Conservation (phyloP, 768 basidiomycete species). For the Pleurotus platypus region DNA sequence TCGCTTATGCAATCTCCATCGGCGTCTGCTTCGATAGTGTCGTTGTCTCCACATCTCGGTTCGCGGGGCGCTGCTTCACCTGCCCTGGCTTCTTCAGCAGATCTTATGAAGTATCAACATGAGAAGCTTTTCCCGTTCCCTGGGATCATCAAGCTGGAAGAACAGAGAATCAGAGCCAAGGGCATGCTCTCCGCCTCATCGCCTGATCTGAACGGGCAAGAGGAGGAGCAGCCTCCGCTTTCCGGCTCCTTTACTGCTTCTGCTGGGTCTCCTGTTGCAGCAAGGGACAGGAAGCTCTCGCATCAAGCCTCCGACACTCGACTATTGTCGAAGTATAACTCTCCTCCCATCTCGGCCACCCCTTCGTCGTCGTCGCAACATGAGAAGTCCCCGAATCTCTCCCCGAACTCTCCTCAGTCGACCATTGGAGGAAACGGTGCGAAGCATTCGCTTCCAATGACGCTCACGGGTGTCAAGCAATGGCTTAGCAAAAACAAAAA, state of each 20-base stretch:
- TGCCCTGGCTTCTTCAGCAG: conserved; percentile 72
- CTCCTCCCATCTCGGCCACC: conserved; percentile 35
- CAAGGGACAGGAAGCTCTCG: conserved; percentile 59
- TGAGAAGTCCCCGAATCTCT: conserved; percentile 41
- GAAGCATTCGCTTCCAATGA: conserved; percentile 57
- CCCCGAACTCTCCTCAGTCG: conserved; percentile 34
- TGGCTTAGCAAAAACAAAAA: conserved; percentile 70
- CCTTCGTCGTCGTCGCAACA: conserved; percentile 44
- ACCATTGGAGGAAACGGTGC: conserved; percentile 31
- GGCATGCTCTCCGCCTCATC: conserved; percentile 44
- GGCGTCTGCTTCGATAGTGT: conserved; percentile 68
- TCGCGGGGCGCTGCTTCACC: conserved; percentile 65
- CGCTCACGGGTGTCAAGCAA: conserved; percentile 73
- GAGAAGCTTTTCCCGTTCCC: conserved; percentile 90
- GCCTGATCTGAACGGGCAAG: conserved; percentile 43
- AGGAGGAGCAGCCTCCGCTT: conserved; percentile 44
- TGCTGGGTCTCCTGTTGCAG: conserved; percentile 44
- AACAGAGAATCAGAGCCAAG: conserved; percentile 60
- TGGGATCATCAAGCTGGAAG: conserved; percentile 76
- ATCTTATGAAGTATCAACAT: conserved; percentile 70
- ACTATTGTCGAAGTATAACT: conserved; percentile 51
- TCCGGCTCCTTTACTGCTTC: conserved; percentile 46
- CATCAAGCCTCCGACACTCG: conserved; percentile 72
- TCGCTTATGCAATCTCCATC: conserved; percentile 57
- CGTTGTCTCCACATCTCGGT: conserved; percentile 51